phyloP scores from a whole-genome alignment of 805 yeast genomes.

The Metschnikowia picachoensis region DNA sequence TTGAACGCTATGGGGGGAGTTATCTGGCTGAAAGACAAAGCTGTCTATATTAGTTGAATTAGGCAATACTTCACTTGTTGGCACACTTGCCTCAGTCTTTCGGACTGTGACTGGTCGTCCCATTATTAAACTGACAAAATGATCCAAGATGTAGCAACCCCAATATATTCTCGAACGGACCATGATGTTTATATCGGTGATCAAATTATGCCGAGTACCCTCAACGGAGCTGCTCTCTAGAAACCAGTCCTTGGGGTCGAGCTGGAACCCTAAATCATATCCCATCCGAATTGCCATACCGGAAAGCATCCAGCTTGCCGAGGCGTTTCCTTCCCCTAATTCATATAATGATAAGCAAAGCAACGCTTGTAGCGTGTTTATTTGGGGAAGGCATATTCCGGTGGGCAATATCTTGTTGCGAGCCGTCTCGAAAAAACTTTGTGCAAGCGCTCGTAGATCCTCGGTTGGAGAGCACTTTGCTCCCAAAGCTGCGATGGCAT shows the following conservation, averaged over 20 bases:
- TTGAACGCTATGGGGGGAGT: conserved; percentile 2
- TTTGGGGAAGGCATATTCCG: conserved; percentile 15
- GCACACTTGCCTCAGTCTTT: conserved; percentile 18
- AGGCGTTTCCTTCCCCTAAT: conserved; percentile 19
- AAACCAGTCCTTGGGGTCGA: conserved; percentile 19
- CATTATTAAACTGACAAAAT: conserved; percentile 18
- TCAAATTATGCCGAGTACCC: conserved; percentile 5
- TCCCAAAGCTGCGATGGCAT: conserved; percentile 20
- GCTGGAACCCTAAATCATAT: conserved; percentile 18
- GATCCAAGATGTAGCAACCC: conserved; percentile 19
- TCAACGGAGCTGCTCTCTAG: conserved; percentile 3
- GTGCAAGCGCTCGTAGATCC: conserved; percentile 10
- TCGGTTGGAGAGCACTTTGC: conserved; percentile 15
- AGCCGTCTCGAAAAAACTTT: conserved; percentile 15
- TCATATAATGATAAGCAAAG: conserved; percentile 18
- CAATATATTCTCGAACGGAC: conserved; percentile 19
- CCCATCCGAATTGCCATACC: conserved; percentile 22
- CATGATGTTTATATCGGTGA: conserved; percentile 12
- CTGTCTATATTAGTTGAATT: conserved; percentile 13
- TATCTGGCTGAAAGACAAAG: conserved; percentile 12
- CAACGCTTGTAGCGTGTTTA: conserved; percentile 18
- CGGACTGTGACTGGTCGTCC: conserved; percentile 20
- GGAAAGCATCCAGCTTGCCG: conserved; percentile 20
- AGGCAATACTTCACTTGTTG: conserved; percentile 18
- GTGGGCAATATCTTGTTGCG: conserved; percentile 13